Percentiles rank a stretch among this genome's conserved stretches.
Evolutionary conservation across 768 basidiomycete genomes (phyloP).

Genomic region (Pholiota microspora): DNA sequence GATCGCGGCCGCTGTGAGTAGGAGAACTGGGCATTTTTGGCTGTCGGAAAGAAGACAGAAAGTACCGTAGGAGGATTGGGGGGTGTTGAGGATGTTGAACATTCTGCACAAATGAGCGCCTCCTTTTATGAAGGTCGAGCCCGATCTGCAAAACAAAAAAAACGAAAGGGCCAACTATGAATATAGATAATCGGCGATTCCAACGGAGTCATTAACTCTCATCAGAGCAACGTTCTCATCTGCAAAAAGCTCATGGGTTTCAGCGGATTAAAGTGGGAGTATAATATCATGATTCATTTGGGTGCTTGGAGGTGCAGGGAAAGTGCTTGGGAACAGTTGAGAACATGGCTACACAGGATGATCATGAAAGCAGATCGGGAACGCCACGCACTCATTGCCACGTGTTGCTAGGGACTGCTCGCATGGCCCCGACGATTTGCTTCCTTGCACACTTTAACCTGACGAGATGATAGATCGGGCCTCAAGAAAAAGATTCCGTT

Average conservation of each 20-base stretch:
- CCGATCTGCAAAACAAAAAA: not conserved
- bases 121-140: slow-evolving; percentile 15
- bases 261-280: not conserved
- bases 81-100: slow-evolving; percentile 11
- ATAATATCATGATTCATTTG: not conserved
- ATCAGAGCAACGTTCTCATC: slow-evolving; percentile 3
- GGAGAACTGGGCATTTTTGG: slow-evolving; percentile 25
- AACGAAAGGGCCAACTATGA: not conserved
- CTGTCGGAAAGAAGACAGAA: not conserved
- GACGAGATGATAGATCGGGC: too few relatives aligned
- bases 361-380: not conserved
- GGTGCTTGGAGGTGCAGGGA: not conserved
- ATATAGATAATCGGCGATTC: slow-evolving; percentile 21
- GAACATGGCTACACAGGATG: not conserved
- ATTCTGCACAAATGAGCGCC: slow-evolving; percentile 10
- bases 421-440: slow-evolving; percentile 12
- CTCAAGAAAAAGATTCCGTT: too few relatives aligned
- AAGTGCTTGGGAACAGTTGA: not conserved
- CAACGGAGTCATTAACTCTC: slow-evolving; percentile 11
- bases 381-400: slow-evolving; percentile 20
- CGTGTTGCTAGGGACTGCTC: slow-evolving; percentile 20
- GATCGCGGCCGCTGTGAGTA: slow-evolving; percentile 28
- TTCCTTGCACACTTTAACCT: not conserved
- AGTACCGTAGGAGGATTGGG: slow-evolving; percentile 1
- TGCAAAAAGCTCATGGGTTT: slow-evolving; percentile 10